A percentile compares a stretch with the other conserved stretches of the same genome.
Evolutionary conservation across 2,329 filamentous ascomycete genomes (phyloP).

Genomic region (Paraphaeosphaeria sporulosa): DNA sequence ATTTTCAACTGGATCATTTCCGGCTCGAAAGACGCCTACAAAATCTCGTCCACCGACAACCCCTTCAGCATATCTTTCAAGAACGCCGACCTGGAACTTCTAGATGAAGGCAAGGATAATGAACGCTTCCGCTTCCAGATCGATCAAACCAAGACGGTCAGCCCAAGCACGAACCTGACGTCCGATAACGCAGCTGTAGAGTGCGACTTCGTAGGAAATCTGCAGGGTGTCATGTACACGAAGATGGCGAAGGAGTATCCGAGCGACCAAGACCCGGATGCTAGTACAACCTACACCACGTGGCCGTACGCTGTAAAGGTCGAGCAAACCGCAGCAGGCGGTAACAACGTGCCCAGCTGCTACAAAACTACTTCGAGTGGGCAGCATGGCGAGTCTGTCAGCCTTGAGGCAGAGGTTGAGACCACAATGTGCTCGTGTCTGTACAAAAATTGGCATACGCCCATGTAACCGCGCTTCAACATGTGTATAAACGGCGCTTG

Average conservation of each 20-base stretch:
- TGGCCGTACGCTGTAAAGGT: constrained; percentile 62
- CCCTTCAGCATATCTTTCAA: constrained; percentile 65
- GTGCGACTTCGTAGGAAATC: constrained; percentile 64
- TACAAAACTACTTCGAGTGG: constrained; percentile 50
- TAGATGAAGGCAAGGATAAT: constrained; percentile 56
- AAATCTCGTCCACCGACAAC: constrained; percentile 65
- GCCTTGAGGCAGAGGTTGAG: constrained; percentile 44
- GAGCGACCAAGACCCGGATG: constrained; percentile 36
- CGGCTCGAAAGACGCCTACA: constrained; percentile 51
- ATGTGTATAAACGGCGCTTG: background rate
- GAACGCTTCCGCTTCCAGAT: constrained; percentile 68
- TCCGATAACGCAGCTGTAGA: constrained; percentile 56
- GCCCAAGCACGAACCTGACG: constrained; percentile 56
- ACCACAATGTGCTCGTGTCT: constrained; percentile 54
- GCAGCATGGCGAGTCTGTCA: constrained; percentile 44
- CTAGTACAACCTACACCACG: constrained; percentile 39
- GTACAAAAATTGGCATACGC: constrained; percentile 53
- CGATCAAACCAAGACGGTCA: constrained; percentile 60
- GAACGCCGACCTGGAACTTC: constrained; percentile 59
- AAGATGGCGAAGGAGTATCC: constrained; percentile 54
- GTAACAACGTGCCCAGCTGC: constrained; percentile 63
- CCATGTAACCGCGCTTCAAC: constrained; percentile 4
- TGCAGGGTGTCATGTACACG: constrained; percentile 69
- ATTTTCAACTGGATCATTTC: constrained; percentile 70
- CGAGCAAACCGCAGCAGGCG: constrained; percentile 59